A percentile compares a stretch with the other conserved stretches of the same genome.
phyloP scores from a whole-genome alignment of 768 basidiomycete species.

The Pleurotus eryngii region DNA sequence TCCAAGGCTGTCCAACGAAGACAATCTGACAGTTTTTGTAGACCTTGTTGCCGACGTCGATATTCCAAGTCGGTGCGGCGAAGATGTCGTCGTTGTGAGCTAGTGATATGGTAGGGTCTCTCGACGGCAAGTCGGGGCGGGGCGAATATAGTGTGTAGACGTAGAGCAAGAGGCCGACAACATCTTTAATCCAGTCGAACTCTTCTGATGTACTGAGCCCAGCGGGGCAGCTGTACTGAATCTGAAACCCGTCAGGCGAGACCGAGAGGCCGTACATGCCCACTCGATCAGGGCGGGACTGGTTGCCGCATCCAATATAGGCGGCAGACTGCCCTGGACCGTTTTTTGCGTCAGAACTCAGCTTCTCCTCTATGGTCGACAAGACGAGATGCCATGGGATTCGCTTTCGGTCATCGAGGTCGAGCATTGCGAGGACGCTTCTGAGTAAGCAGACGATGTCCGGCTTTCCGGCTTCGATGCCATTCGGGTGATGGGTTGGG shows the following conservation, averaged over 20 bases:
- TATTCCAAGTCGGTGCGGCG: background rate
- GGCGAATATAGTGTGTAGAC: conserved; percentile 4
- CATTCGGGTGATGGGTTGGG: too few relatives aligned
- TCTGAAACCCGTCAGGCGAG: background rate
- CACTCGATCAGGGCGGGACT: background rate
- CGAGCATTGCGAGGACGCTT: too few relatives aligned
- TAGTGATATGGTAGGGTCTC: background rate
- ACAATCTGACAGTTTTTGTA: background rate
- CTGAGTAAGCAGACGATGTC: too few relatives aligned
- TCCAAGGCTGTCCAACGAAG: background rate
- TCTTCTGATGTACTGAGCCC: background rate
- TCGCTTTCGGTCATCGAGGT: too few relatives aligned
- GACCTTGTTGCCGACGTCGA: background rate
- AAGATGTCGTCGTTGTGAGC: background rate
- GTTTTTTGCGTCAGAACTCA: background rate
- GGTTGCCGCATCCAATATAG: background rate
- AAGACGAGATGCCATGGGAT: conserved; percentile 1
- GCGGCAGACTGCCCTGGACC: conserved; percentile 5
- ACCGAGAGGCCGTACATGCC: background rate
- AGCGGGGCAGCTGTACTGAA: background rate
- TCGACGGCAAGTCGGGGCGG: background rate
- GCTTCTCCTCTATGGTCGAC: conserved; percentile 4
- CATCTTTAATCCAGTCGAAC: conserved; percentile 1
- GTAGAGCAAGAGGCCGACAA: background rate
- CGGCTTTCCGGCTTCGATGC: too few relatives aligned